Conservation (phyloP, 805 yeast species). For the Vanderwaltozyma yarrowii region DNA sequence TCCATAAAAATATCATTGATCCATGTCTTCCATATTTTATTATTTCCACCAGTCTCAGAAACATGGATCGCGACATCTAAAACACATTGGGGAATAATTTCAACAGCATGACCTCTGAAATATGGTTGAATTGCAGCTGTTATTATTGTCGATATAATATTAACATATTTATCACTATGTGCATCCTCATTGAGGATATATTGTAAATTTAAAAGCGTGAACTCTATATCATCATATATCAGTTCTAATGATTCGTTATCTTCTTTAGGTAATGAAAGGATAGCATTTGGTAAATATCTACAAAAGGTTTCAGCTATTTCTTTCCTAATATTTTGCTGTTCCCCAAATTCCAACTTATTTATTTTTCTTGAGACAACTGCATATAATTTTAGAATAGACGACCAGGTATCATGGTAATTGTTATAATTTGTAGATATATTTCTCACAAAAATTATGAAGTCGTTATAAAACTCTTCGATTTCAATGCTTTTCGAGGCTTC, state of each 20-base stretch:
- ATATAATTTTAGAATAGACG: conserved; percentile 44
- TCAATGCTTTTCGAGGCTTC: conserved; percentile 61
- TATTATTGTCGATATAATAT: conserved; percentile 34
- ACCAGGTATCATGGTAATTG: conserved; percentile 39
- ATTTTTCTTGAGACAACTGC: conserved; percentile 46
- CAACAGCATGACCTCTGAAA: conserved; percentile 29
- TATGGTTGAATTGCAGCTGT: conserved; percentile 43
- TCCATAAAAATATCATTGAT: conserved; percentile 61
- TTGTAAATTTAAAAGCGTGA: conserved; percentile 11
- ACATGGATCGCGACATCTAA: conserved; percentile 35
- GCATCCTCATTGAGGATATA: conserved; percentile 19
- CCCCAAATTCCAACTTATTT: conserved; percentile 47
- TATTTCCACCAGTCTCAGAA: conserved; percentile 23
- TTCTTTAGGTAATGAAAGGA: conserved; percentile 6
- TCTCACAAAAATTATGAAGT: conserved; percentile 46
- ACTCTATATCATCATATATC: neutral
- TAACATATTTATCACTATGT: conserved; percentile 42
- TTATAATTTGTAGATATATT: conserved; percentile 42
- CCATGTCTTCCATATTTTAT: conserved; percentile 52
- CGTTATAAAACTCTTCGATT: conserved; percentile 66
- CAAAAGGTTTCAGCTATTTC: conserved; percentile 41
- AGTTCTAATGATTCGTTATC: conserved; percentile 3
- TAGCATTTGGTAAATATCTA: conserved; percentile 27
- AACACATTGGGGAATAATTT: conserved; percentile 35
- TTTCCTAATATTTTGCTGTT: conserved; percentile 45